Evolutionary conservation across 1,284 basidiomycete species (phyloP).

Genomic region (Uromyces viciae-fabae): DNA sequence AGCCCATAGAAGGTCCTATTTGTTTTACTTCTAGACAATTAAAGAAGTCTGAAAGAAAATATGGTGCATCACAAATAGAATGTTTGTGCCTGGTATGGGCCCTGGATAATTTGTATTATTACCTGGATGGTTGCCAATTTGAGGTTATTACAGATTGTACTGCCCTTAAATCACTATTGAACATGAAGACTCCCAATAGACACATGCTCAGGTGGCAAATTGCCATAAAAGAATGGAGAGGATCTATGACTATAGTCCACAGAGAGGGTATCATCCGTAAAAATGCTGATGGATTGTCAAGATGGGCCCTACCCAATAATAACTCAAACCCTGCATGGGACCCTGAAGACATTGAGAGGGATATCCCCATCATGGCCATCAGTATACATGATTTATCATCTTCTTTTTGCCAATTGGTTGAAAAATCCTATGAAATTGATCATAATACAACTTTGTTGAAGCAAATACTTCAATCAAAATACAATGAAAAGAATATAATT

Average conservation of each 20-base stretch:
- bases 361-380: background rate
- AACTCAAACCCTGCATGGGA: background rate
- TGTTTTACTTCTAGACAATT: background rate
- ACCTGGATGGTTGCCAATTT: background rate
- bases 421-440: background rate
- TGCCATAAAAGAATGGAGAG: background rate
- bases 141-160: slow-evolving; percentile 4
- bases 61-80: background rate
- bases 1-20: background rate
- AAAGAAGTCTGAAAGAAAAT: slow-evolving; percentile 5
- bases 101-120: slow-evolving; percentile 16
- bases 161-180: background rate
- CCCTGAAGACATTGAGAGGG: background rate
- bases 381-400: background rate
- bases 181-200: slow-evolving; percentile 1
- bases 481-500: background rate
- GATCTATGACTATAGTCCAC: background rate
- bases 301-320: slow-evolving; percentile 6
- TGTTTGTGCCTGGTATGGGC: background rate
- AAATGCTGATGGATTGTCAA: slow-evolving; percentile 1
- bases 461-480: background rate
- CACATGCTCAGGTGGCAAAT: slow-evolving; percentile 27
- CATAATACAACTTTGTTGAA: background rate
- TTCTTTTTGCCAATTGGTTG: background rate
- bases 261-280: background rate